A percentile compares a stretch with the other conserved stretches of the same genome.
Evolutionary conservation across 495 filamentous ascomycete genomes (phyloP).

Genomic region (Sporormia fimetaria): DNA sequence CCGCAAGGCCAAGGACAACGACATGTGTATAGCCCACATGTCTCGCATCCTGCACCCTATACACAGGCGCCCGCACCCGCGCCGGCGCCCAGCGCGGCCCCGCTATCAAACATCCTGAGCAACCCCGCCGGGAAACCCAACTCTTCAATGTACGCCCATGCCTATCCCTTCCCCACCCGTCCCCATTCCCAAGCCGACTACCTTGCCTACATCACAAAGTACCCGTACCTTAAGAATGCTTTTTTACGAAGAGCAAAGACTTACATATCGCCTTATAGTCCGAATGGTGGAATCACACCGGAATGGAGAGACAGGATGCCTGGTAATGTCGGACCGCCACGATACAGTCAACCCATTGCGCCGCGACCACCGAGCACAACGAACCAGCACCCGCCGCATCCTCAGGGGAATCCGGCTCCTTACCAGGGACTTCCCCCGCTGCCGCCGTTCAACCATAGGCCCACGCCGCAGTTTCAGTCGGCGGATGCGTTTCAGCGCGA

Average conservation of each 20-base stretch:
- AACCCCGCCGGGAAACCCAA: conserved; percentile 11
- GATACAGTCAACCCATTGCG: not conserved
- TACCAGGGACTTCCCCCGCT: not conserved
- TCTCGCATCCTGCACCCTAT: conserved; percentile 5
- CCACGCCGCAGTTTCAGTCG: conserved; percentile 15
- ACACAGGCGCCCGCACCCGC: conserved; percentile 10
- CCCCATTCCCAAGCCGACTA: conserved; percentile 24
- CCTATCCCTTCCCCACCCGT: conserved; percentile 14
- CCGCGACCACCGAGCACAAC: conserved; percentile 3
- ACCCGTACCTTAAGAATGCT: conserved; percentile 33
- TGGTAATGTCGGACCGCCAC: not conserved
- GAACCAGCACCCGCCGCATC: not conserved
- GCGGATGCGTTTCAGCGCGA: conserved; percentile 19
- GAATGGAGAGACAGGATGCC: conserved; percentile 24
- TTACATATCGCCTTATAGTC: conserved; percentile 31
- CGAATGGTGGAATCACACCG: conserved; percentile 25
- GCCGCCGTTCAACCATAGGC: conserved; percentile 3
- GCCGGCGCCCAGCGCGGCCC: conserved; percentile 13
- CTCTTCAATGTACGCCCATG: conserved; percentile 22
- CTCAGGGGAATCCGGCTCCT: conserved; percentile 1
- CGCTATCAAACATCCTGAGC: conserved; percentile 20
- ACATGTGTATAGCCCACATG: conserved; percentile 6
- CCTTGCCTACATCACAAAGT: conserved; percentile 29
- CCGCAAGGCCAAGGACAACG: conserved; percentile 4
- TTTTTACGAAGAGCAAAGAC: conserved; percentile 28